Evolutionary conservation across 805 yeast genomes (phyloP).

Genomic region (Ogataea haglerorum): DNA sequence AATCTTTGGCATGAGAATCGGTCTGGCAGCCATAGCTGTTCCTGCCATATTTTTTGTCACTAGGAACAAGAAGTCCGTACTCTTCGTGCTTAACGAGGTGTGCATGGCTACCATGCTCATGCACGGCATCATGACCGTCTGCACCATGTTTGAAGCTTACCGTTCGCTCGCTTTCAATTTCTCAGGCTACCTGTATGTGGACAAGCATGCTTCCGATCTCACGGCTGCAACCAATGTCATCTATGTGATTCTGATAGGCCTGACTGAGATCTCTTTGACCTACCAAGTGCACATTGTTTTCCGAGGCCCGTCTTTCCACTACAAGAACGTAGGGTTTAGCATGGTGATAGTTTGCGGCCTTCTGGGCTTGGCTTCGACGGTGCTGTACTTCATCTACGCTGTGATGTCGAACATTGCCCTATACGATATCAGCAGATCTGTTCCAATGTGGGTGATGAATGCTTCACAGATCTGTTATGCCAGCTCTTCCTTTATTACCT

Average conservation of each 20-base stretch:
- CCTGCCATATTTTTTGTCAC: constrained; percentile 46
- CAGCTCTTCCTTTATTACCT: constrained; percentile 60
- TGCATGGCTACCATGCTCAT: constrained; percentile 55
- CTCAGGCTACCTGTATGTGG: constrained; percentile 43
- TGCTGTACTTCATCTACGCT: constrained; percentile 54
- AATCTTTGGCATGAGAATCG: constrained; percentile 56
- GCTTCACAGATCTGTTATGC: constrained; percentile 64
- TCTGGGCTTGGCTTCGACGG: constrained; percentile 54
- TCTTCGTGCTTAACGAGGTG: constrained; percentile 68
- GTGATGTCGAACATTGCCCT: constrained; percentile 40
- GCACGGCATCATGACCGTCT: constrained; percentile 58
- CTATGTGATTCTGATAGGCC: constrained; percentile 54
- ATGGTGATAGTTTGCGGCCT: constrained; percentile 38
- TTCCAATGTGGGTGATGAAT: constrained; percentile 40
- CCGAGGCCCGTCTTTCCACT: constrained; percentile 44
- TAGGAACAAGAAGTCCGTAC: constrained; percentile 56
- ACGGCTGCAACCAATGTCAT: constrained; percentile 62
- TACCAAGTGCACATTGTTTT: constrained; percentile 74
- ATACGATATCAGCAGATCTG: constrained; percentile 20
- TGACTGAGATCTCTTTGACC: constrained; percentile 63
- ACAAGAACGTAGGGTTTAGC: constrained; percentile 38
- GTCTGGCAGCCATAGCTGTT: constrained; percentile 48
- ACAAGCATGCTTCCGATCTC: constrained; percentile 38
- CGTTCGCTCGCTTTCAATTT: constrained; percentile 45
- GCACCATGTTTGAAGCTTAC: constrained; percentile 51